These are phyloP conservation scores for Auxenochlorella pyrenoidosa DNA, from an alignment of 139 green algal genomes.

Conservation along the genomic window DNA sequence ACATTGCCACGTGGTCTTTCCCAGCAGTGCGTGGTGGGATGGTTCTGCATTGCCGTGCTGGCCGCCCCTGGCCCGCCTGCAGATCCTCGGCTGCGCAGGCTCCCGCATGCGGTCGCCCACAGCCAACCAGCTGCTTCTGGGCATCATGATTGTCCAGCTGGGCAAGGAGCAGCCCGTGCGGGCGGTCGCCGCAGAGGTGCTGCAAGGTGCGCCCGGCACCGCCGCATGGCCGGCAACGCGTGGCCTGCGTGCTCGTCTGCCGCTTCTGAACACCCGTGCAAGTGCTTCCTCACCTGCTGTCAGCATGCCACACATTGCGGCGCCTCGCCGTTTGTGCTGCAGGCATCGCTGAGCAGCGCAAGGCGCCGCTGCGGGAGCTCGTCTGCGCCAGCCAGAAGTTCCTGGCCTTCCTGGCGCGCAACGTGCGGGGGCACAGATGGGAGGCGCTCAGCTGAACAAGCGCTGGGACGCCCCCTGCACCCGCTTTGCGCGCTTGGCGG, in stretches of 20 bases:
- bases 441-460: too few species aligned
- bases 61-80: background rate
- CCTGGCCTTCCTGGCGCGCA: constrained; percentile 51
- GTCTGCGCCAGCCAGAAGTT: constrained; percentile 40
- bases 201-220: constrained; percentile 46
- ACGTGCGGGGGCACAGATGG: constrained; percentile 3
- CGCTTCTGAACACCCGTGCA: background rate
- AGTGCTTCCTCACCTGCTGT: background rate
- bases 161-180: constrained; percentile 35
- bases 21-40: background rate
- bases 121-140: constrained; percentile 41
- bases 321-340: background rate
- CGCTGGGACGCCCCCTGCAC: too few species aligned
- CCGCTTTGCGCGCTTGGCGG: too few species aligned
- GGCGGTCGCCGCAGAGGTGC: constrained; percentile 40
- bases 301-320: background rate
- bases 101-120: constrained; percentile 1
- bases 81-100: constrained; percentile 36
- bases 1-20: background rate
- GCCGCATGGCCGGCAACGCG: too few species aligned
- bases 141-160: constrained; percentile 47
- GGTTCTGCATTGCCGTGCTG: too few species aligned
- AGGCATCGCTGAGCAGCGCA: constrained; percentile 40
- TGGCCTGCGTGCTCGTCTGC: background rate
- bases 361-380: constrained; percentile 35